Base-by-base conservation (phyloP, 345 rosid species). In the Triadica sebifera region DNA sequence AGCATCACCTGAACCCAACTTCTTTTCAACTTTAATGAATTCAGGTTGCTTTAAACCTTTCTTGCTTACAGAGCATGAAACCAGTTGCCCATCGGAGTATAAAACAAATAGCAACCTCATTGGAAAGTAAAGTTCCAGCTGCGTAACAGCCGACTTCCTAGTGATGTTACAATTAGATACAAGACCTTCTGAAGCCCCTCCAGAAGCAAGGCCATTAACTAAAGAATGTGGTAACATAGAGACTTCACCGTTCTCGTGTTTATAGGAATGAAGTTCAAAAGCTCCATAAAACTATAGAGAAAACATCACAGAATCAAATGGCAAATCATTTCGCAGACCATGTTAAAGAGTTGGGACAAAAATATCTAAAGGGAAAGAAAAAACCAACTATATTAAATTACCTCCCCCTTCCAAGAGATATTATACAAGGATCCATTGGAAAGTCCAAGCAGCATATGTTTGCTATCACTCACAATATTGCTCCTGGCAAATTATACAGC, bases 381-480 rank as follows among this genome's bases (percentile, higher is more conserved):
- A 5, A 37, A 34, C 12, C 16, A 8, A 43, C 46, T 15, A 29
- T 45, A 41, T 60, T 39, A 15, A 37, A 77, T 81, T 90, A 94
- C 98, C 98, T 94, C 97, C 67, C 97, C 98, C 79, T 92, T 94
- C 98, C 98, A 94, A 29, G 98, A 94, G 70, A 92, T 86, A 71
- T 89, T 85, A 78, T 87, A 90, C 53, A 94, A 79, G 77, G 86
- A 88, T 77, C 98, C 98, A 80, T 87, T 82, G 47, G 97, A 91
- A 75, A 94, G 97, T 73, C 98, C 98, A 80, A 94, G 72, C 39
- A 92, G 81, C 92, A 92, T 83, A 84, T 90, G 83, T 58, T 67
- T 75, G 72, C 9, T 75, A 58, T 75, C 78, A 59, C 88, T 82
- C 73, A 93, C 96, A 81, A 90, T 87, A 78, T 93, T 93, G 85